Percentiles rank a stretch among this genome's conserved stretches.
These are phyloP conservation scores for Cryptococcus sp. DNA, from an alignment of 1,284 basidiomycete species.

Conservation along the genomic window DNA sequence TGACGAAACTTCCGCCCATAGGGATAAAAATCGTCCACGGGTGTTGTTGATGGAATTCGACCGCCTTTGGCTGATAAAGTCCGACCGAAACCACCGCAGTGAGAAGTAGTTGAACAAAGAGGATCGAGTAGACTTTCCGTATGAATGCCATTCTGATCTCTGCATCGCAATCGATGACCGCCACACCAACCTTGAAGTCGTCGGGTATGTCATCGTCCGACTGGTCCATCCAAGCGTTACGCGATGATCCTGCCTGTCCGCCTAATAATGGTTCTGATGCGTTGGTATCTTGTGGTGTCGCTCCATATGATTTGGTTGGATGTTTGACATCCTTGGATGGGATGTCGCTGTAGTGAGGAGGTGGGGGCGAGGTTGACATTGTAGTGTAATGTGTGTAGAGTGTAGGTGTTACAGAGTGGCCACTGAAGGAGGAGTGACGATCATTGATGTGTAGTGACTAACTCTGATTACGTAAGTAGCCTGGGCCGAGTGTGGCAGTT, in stretches of 20 bases:
- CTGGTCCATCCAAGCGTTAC: constrained; percentile 44
- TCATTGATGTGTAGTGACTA: no score
- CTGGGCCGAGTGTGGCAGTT: no score
- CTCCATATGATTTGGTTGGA: constrained; percentile 27
- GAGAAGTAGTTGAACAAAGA: constrained; percentile 41
- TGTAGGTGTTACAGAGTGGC: background rate
- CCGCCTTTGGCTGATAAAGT: constrained; percentile 28
- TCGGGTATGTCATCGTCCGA: constrained; percentile 42
- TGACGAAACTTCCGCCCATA: constrained; percentile 42
- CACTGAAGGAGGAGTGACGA: background rate
- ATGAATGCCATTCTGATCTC: constrained; percentile 47
- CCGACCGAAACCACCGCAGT: constrained; percentile 31
- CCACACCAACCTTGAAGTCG: constrained; percentile 47
- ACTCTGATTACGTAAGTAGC: no score
- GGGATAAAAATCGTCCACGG: constrained; percentile 45
- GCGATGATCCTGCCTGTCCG: constrained; percentile 13
- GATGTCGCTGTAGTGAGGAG: constrained; percentile 30
- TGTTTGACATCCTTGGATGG: background rate
- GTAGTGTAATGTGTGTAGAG: constrained; percentile 1
- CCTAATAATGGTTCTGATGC: constrained; percentile 29
- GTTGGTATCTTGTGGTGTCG: constrained; percentile 14
- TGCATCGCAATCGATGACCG: constrained; percentile 46
- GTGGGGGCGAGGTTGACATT: constrained; percentile 32
- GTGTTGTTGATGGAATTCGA: constrained; percentile 39
- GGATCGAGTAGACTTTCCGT: constrained; percentile 45